Base-by-base conservation (phyloP, 2,329 filamentous ascomycete genomes). In the Domatiomyces globalis region DNA sequence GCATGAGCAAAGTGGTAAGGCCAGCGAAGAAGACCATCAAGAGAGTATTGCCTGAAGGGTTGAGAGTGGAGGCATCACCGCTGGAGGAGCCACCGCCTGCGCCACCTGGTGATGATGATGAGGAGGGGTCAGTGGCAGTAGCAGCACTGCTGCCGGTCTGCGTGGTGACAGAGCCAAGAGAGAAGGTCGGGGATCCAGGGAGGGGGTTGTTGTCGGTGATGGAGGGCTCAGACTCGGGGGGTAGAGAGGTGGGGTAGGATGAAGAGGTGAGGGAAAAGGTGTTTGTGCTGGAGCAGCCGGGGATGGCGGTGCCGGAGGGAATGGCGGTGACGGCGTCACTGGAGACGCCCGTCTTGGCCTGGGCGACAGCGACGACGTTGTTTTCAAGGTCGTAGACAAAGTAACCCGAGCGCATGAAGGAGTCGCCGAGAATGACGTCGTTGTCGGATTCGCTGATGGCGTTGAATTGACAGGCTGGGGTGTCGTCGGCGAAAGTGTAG, bases 301-400 rank as follows among this genome's bases (percentile, higher is more conserved):
- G 51, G 20, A 53, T 44, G 6, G 17, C 20, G 27, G 51, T 53
- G 18, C 51, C 51, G 9, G 33, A 51, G 12, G 49, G 48, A 25
- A 54, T 54, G 15, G 50, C 46, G 19, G 25, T 49, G 22, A 54
- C 43, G 29, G 17, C 25, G 2, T 25, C 27, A 12, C n/a, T 22
- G 49, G 22, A 45, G 3, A 73, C 69, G 61, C 83, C 78, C 65
- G 79, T 80, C 48, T 72, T 75, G n/a, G 78, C 80, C 59, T 77
- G 78, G 1, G 83, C 84, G 27, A 87, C 67, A 1, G 80, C 81
- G 57, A 87, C 80, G 66, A 83, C 73, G 63, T 85, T 80, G 64
- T 84, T 85, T 29, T 72, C 77, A 22, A 87, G 70, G 63, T 87
- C 83, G 63, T 84, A 87, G 9, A 88, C 84, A n/a, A 86, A 75